Conservation (phyloP, 1,284 basidiomycete species). For the Tausonia pullulans region DNA sequence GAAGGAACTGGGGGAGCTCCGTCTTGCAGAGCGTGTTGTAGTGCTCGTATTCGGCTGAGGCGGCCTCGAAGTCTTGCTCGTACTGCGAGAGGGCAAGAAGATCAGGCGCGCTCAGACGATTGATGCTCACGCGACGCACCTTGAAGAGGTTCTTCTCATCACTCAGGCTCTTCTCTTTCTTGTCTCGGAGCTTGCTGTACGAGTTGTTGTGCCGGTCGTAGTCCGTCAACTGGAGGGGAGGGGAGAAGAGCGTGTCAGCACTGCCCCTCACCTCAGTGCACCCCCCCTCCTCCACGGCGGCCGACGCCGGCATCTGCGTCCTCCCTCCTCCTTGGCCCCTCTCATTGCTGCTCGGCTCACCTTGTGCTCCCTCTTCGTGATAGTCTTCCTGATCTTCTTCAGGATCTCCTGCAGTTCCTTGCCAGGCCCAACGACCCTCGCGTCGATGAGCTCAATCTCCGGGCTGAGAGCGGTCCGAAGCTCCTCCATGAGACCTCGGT, state of each 20-base stretch:
- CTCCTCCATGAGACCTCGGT: constrained; percentile 57
- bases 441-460: constrained; percentile 91
- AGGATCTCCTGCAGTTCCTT: constrained; percentile 80
- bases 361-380: constrained; percentile 95
- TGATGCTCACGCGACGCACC: constrained; percentile 35
- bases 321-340: not conserved
- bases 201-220: constrained; percentile 96
- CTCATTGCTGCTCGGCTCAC: constrained; percentile 33
- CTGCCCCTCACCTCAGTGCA: too few species aligned
- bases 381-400: constrained; percentile 85
- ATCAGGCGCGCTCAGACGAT: not conserved
- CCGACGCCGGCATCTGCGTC: not conserved
- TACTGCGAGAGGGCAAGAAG: constrained; percentile 44
- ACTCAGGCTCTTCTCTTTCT: constrained; percentile 86
- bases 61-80: constrained; percentile 94
- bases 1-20: constrained; percentile 86
- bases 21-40: constrained; percentile 87
- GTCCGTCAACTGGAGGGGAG: constrained; percentile 58
- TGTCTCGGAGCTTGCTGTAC: constrained; percentile 85
- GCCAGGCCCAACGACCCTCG: constrained; percentile 67
- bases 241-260: constrained; percentile 7
- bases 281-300: too few species aligned
- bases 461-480: constrained; percentile 51
- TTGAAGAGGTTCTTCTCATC: constrained; percentile 95
- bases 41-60: constrained; percentile 91